Evolutionary conservation across 2,329 filamentous ascomycete genomes (phyloP).

Genomic region (Pseudogymnoascus sp.): DNA sequence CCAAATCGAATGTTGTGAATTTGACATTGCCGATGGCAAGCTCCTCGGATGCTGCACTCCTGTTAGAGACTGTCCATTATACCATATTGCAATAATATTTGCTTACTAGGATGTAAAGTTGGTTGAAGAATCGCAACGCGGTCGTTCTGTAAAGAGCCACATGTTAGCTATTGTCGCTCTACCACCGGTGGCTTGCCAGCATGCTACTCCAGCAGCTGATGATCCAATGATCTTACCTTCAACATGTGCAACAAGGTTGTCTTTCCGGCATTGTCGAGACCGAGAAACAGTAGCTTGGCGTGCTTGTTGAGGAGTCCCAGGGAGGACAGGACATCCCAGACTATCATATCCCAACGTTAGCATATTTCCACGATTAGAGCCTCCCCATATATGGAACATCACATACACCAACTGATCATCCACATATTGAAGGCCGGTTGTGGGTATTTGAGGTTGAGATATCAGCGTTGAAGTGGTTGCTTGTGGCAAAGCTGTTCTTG

Average conservation of each 20-base stretch:
- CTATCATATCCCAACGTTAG: conserved; percentile 39
- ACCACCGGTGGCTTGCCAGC: neutral
- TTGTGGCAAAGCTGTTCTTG: conserved; percentile 8
- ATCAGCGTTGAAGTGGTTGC: conserved; percentile 6
- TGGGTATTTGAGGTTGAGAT: conserved; percentile 5
- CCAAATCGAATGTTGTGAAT: conserved; percentile 91
- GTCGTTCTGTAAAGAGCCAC: conserved; percentile 58
- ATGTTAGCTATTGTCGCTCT: conserved; percentile 18
- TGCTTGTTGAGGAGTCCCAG: conserved; percentile 91
- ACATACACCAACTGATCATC: conserved; percentile 93
- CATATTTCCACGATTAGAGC: conserved; percentile 10
- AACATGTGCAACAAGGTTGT: conserved; percentile 91
- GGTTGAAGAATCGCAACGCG: conserved; percentile 85
- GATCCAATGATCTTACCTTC: conserved; percentile 56
- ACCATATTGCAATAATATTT: neutral
- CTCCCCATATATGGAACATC: neutral
- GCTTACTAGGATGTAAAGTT: conserved; percentile 78
- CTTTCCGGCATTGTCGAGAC: conserved; percentile 91
- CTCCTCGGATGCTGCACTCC: conserved; percentile 68
- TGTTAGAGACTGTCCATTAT: conserved; percentile 19
- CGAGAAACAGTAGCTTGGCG: conserved; percentile 88
- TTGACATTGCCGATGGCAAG: conserved; percentile 87
- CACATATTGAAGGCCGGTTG: conserved; percentile 53
- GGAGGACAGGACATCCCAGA: conserved; percentile 83
- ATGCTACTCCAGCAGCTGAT: neutral